A percentile compares a stretch with the other conserved stretches of the same genome.
Evolutionary conservation across 805 yeast species (phyloP).

Genomic region (Limtongia smithiae): DNA sequence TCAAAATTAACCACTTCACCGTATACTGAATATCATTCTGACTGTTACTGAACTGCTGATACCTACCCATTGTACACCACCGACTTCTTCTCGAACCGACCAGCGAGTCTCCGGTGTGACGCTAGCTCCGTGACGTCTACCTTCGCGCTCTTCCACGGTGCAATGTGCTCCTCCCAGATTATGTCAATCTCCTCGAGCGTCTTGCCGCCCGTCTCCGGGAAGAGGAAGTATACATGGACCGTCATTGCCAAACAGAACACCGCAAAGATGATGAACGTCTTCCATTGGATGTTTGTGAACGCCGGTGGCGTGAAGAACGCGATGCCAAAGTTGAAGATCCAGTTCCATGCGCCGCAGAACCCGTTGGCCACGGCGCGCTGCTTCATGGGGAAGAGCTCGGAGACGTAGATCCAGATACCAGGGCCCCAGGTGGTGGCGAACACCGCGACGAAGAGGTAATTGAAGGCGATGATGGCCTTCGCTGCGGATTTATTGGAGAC

Average conservation of each 20-base stretch:
- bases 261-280: constrained; percentile 61
- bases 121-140: constrained; percentile 16
- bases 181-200: constrained; percentile 58
- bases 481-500: constrained; percentile 37
- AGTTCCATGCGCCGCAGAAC: constrained; percentile 57
- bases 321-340: constrained; percentile 58
- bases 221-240: constrained; percentile 47
- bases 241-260: constrained; percentile 49
- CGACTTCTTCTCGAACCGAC: constrained; percentile 3
- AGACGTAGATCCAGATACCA: constrained; percentile 57
- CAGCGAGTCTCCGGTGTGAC: constrained; percentile 6
- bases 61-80: no score
- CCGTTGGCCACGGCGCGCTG: constrained; percentile 63
- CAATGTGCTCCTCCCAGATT: constrained; percentile 38
- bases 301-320: constrained; percentile 55
- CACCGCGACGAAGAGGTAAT: constrained; percentile 53
- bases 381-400: constrained; percentile 60
- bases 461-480: constrained; percentile 45
- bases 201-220: constrained; percentile 62
- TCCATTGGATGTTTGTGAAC: constrained; percentile 48
- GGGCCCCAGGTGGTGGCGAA: constrained; percentile 54
- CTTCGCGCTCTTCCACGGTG: constrained; percentile 30
- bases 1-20: no score
- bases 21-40: no score
- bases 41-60: no score